These are phyloP conservation scores for Millerozyma acaciae DNA, from an alignment of 805 yeast genomes.

Conservation along the genomic window DNA sequence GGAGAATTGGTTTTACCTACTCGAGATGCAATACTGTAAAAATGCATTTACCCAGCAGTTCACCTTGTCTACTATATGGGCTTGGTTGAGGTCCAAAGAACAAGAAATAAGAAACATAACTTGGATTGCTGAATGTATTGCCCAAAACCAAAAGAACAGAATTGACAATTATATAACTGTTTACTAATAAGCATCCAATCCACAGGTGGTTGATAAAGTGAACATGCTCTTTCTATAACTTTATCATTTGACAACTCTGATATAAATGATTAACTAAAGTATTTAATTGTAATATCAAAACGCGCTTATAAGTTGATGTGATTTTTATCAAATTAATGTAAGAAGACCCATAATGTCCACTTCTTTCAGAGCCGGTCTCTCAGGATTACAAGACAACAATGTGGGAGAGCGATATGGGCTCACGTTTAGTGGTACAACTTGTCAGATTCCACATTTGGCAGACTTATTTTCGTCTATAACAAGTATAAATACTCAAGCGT, in stretches of 20 bases:
- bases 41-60: slow-evolving; percentile 96
- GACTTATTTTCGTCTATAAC: slow-evolving; percentile 32
- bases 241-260: too few relatives aligned
- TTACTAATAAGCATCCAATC: too few relatives aligned
- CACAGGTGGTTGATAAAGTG: too few relatives aligned
- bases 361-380: too few relatives aligned
- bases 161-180: slow-evolving; percentile 88
- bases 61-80: slow-evolving; percentile 86
- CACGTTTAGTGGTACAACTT: slow-evolving; percentile 33
- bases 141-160: slow-evolving; percentile 95
- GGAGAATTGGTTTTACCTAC: slow-evolving; percentile 90
- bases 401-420: too few relatives aligned
- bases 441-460: slow-evolving; percentile 35
- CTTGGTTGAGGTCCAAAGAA: slow-evolving; percentile 93
- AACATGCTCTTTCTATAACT: too few relatives aligned
- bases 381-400: too few relatives aligned
- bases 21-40: slow-evolving; percentile 89
- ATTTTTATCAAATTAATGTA: too few relatives aligned
- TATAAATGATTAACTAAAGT: too few relatives aligned
- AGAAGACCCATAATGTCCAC: too few relatives aligned
- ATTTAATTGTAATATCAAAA: too few relatives aligned
- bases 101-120: slow-evolving; percentile 96
- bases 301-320: too few relatives aligned
- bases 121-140: slow-evolving; percentile 99
- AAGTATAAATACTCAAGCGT: slow-evolving; percentile 30